Evolutionary conservation across 805 yeast species (phyloP), one percentile per base, ranked within the genome.

Genomic region (Candida adriatica): DNA sequence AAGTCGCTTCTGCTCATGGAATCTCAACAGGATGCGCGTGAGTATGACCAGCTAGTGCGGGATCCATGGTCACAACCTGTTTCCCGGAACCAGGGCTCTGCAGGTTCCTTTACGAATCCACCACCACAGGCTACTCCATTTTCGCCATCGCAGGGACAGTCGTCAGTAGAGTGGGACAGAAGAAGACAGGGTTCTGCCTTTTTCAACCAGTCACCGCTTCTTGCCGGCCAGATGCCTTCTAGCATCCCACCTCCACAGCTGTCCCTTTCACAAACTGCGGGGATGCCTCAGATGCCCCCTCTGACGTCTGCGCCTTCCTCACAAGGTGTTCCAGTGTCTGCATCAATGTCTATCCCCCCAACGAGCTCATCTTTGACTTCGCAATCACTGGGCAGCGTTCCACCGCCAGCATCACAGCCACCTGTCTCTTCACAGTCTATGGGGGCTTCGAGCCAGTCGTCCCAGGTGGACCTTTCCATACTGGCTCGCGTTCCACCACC

Each of bases 401-500:
- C 26, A 11, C 33, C 33, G 16, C 34, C 39, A 11, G 31, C 30
- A n/a, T 34, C 37, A 13, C 20, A 16, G 22, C 22, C 8, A 11
- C 15, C n/a, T n/a, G n/a, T n/a, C n/a, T 32, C 30, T 3, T 18
- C 18, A 2, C 33, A 30, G 16, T 27, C 34, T 4, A 21, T 29
- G 32, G 29, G 7, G 4, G 22, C 37, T 8, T 31, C 45, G 8
- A 30, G 18, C 20, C 41, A 36, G 13, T 37, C 54, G 0, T 59
- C 68, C 6, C 68, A 64, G 34, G 64, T 70, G 61, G 92, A 82
- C 51, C 63, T 82, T 41, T 78, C 87, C 1, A 61, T 82, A 27
- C 59, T 83, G 29, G 87, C 90, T 0, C 62, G 86, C 42, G 87
- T 83, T 18, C 94, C 92, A 10, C 87, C 90, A 5, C 94, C 94